Evolutionary conservation across 2,329 filamentous ascomycete genomes (phyloP), one percentile per base, ranked within the genome.

Genomic region (Penicillium sp.): DNA sequence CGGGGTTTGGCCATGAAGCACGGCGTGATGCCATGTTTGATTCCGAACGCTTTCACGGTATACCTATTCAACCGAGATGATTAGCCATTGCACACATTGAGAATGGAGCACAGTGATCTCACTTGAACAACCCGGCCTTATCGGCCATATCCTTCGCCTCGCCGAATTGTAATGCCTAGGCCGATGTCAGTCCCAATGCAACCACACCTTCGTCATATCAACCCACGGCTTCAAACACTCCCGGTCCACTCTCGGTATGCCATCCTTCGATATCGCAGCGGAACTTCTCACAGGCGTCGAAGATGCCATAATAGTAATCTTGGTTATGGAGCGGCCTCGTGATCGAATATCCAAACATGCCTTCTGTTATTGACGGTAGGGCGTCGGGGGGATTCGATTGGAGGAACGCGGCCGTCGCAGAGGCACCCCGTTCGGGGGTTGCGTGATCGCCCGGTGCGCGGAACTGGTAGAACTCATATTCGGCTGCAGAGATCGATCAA

Each of bases 1-100:
- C 90, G 87, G 2, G 94, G 94, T 75, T 99, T 99, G 14, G 94
- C 94, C 94, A 99, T 99, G 80, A 99, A 99, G 75, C 91, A 96
- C 0, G 94, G 94, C 0, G 91, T 96, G 69, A 99, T 96, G 62
- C 91, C 91, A 71, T 92, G 90, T 69, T 91, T 89, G 53, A 86
- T 89, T 43, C 90, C 91, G 38, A 96, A 85, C 9, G 91, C 92
- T 77, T 96, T 97, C 61, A 96, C 92, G 18, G 89, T 86, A 65
- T 96, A 90, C 72, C 83, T 86, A 56, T 45, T 24, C 31, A 49
- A 22, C 34, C 13, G 56, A 7, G 7, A 18, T 29, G 10, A 46
- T 68, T 47, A 67, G 55, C 43, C 2, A 46, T 40, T 2, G 38
- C 11, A 11, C 29, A 9, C 13, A 8, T 4, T 21, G 18, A 13